Percentiles rank a stretch among this genome's conserved stretches.
Evolutionary conservation across 345 rosid genomes (phyloP).

Genomic region (Eucalyptus marginata): DNA sequence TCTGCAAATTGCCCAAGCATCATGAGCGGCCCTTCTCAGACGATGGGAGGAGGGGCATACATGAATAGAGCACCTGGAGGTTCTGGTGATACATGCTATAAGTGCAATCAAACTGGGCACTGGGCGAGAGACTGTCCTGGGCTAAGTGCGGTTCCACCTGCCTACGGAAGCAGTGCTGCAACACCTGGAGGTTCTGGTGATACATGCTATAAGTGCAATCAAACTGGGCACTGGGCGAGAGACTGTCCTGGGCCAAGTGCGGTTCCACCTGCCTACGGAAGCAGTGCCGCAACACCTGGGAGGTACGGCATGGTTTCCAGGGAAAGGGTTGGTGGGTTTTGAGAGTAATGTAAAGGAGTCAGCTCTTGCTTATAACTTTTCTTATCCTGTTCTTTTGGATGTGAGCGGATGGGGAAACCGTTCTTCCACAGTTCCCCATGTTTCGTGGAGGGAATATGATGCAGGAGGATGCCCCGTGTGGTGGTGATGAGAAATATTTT

Average conservation of each 20-base stretch:
- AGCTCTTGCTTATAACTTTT: not conserved
- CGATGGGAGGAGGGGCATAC: constrained; percentile 17
- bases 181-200: constrained; percentile 20
- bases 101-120: constrained; percentile 55
- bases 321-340: not conserved
- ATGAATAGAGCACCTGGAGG: constrained; percentile 5
- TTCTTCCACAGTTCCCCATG: not conserved
- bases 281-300: constrained; percentile 17
- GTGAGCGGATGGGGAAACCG: not conserved
- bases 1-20: constrained; percentile 62
- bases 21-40: constrained; percentile 36
- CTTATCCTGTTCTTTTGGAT: not conserved
- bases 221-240: constrained; percentile 59
- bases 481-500: not conserved
- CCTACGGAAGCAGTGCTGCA: constrained; percentile 22
- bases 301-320: constrained; percentile 31
- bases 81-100: constrained; percentile 28
- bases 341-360: not conserved
- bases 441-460: not conserved
- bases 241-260: constrained; percentile 35
- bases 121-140: constrained; percentile 67
- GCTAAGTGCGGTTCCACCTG: constrained; percentile 11
- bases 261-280: constrained; percentile 31
- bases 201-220: constrained; percentile 45
- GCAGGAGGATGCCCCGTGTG: not conserved